These are phyloP conservation scores for Rhizophora mangle DNA, from an alignment of 345 rosid genomes.

Conservation along the genomic window DNA sequence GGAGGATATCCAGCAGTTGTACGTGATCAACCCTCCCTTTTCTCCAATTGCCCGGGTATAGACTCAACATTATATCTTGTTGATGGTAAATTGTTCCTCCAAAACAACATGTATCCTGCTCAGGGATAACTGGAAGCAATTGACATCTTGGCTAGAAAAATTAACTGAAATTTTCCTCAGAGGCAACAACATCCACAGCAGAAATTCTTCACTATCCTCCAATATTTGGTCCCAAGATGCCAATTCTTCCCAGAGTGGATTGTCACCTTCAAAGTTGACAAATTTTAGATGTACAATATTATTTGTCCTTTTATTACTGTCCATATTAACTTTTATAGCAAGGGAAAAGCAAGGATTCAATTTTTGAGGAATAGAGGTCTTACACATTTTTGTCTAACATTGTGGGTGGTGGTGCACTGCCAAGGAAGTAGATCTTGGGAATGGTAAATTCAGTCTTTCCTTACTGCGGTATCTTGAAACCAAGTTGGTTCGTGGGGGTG, in stretches of 20 bases:
- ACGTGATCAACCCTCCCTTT: slow-evolving; percentile 72
- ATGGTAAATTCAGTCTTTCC: not conserved
- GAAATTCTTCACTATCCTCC: not conserved
- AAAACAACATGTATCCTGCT: not conserved
- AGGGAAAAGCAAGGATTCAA: slow-evolving; percentile 35
- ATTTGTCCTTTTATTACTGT: slow-evolving; percentile 44
- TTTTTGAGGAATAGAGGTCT: slow-evolving; percentile 19
- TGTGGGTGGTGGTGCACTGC: slow-evolving; percentile 9
- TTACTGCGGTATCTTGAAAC: not conserved
- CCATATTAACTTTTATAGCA: slow-evolving; percentile 41
- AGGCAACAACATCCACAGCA: not conserved
- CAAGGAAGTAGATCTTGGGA: slow-evolving; percentile 18
- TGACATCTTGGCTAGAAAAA: not conserved
- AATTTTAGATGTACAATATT: slow-evolving; percentile 27
- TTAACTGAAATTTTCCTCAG: not conserved
- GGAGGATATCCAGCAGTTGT: slow-evolving; percentile 52
- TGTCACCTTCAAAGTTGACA: slow-evolving; percentile 2
- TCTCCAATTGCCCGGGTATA: slow-evolving; percentile 87
- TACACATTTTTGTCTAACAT: slow-evolving; percentile 11
- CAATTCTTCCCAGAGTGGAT: slow-evolving; percentile 6
- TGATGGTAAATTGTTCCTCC: not conserved
- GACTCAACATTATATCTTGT: slow-evolving; percentile 4
- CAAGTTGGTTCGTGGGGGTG: not conserved
- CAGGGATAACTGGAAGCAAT: not conserved
- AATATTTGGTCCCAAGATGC: not conserved